Conservation (phyloP, 768 basidiomycete genomes). For the Kondoa malvinella region DNA sequence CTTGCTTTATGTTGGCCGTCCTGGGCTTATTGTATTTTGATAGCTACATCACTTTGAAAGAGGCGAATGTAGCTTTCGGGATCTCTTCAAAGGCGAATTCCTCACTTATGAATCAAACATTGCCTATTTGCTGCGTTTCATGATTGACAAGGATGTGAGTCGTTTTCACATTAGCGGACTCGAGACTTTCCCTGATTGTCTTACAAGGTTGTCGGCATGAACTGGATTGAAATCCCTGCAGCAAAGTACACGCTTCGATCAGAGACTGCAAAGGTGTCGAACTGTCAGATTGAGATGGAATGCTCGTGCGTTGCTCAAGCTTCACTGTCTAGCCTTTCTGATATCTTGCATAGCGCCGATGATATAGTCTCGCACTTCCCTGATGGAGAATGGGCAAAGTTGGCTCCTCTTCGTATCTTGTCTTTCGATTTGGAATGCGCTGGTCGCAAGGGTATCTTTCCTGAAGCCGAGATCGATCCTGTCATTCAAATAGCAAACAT, state of each 20-base stretch:
- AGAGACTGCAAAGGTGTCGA: slow-evolving; percentile 47
- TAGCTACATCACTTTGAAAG: slow-evolving; percentile 37
- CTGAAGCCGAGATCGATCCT: slow-evolving; percentile 73
- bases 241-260: slow-evolving; percentile 57
- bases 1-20: not conserved
- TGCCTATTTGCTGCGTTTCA: slow-evolving; percentile 74
- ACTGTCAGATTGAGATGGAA: slow-evolving; percentile 74
- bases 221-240: slow-evolving; percentile 86
- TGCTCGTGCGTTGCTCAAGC: too few relatives aligned
- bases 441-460: slow-evolving; percentile 91
- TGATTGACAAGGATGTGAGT: slow-evolving; percentile 85
- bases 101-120: slow-evolving; percentile 90
- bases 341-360: slow-evolving; percentile 45
- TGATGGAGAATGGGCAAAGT: slow-evolving; percentile 77
- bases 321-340: too few relatives aligned
- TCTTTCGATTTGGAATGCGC: slow-evolving; percentile 99
- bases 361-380: slow-evolving; percentile 75
- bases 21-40: not conserved
- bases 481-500: slow-evolving; percentile 98
- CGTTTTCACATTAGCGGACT: not conserved
- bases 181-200: not conserved
- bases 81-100: slow-evolving; percentile 41
- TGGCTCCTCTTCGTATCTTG: slow-evolving; percentile 81
- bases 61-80: slow-evolving; percentile 52
- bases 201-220: slow-evolving; percentile 82